Percentiles rank a stretch among this genome's conserved stretches.
These are phyloP conservation scores for Phytophthora chlamydospora DNA, from an alignment of 352 stramenopile genomes.

Conservation along the genomic window DNA sequence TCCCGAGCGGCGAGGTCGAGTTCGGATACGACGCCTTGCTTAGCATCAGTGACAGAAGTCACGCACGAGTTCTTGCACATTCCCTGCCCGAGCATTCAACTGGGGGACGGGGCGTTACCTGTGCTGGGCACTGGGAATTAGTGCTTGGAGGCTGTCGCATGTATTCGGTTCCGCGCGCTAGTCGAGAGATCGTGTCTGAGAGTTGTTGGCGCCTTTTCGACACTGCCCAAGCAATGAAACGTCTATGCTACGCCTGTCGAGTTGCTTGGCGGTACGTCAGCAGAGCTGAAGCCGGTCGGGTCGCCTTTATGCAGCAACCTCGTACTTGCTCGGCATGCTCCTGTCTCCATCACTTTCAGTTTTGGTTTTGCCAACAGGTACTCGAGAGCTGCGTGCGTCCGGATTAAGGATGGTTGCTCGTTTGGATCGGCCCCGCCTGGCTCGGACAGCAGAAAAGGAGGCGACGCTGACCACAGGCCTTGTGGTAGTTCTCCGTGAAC, in stretches of 20 bases:
- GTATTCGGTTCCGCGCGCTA: background rate
- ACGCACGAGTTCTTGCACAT: background rate
- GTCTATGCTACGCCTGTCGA: constrained; percentile 12
- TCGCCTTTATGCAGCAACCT: constrained; percentile 6
- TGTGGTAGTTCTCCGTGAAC: constrained; percentile 26
- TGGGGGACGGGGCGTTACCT: too few relatives aligned
- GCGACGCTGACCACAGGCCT: constrained; percentile 29
- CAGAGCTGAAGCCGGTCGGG: background rate
- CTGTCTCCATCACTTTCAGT: constrained; percentile 2
- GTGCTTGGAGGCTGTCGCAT: background rate
- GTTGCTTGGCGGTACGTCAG: constrained; percentile 5
- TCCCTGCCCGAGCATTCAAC: too few relatives aligned
- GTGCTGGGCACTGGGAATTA: background rate
- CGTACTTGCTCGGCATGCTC: background rate
- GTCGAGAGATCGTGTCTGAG: too few relatives aligned
- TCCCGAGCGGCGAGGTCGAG: constrained; percentile 13
- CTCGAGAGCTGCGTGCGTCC: background rate
- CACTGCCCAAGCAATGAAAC: constrained; percentile 13
- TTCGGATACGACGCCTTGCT: constrained; percentile 9
- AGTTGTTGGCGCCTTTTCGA: background rate
- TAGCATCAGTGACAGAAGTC: background rate
- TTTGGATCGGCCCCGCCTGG: background rate
- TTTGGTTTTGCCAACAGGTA: constrained; percentile 17
- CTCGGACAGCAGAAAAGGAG: constrained; percentile 13
- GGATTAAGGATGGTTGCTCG: constrained; percentile 8